These are phyloP conservation scores for Besnoitia besnoiti DNA, from an alignment of 169 alveolate species.

Conservation along the genomic window DNA sequence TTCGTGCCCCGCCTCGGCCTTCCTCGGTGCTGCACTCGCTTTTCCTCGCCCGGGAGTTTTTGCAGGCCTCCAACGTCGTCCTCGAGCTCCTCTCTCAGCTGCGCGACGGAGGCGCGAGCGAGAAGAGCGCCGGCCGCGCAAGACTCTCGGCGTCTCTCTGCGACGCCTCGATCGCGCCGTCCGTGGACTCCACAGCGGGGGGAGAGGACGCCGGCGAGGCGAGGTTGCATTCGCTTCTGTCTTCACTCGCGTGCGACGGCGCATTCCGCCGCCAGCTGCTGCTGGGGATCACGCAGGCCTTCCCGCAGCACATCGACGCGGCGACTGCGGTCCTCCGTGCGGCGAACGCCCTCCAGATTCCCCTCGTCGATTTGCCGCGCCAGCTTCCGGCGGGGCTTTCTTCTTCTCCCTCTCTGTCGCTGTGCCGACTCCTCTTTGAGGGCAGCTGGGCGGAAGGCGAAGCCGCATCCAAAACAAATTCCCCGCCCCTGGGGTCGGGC, in stretches of 20 bases:
- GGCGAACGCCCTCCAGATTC: not conserved
- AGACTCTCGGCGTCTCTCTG: not conserved
- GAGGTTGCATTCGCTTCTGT: not conserved
- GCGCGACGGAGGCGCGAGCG: not conserved
- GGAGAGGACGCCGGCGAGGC: not conserved
- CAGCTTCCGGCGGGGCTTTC: not conserved
- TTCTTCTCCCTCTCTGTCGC: not conserved
- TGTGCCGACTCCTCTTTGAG: not conserved
- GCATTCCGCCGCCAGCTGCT: conserved; percentile 8
- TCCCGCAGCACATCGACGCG: not conserved
- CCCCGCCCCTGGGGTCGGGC: too few relatives aligned
- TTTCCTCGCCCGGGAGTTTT: not conserved
- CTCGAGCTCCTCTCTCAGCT: not conserved
- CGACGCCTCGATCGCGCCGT: not conserved
- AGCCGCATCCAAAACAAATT: too few relatives aligned
- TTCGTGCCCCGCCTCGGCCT: not conserved
- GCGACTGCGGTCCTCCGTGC: not conserved
- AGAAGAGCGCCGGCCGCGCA: not conserved
- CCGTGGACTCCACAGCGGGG: too few relatives aligned
- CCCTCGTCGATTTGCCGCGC: not conserved
- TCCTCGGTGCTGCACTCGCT: not conserved
- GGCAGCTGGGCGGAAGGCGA: not conserved
- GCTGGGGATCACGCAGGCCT: not conserved
- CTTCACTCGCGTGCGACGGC: conserved; percentile 4
- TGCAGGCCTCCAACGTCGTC: not conserved